These are phyloP conservation scores for Annona cherimola DNA, from an alignment of 164 flowering plant species.

Conservation along the genomic window DNA sequence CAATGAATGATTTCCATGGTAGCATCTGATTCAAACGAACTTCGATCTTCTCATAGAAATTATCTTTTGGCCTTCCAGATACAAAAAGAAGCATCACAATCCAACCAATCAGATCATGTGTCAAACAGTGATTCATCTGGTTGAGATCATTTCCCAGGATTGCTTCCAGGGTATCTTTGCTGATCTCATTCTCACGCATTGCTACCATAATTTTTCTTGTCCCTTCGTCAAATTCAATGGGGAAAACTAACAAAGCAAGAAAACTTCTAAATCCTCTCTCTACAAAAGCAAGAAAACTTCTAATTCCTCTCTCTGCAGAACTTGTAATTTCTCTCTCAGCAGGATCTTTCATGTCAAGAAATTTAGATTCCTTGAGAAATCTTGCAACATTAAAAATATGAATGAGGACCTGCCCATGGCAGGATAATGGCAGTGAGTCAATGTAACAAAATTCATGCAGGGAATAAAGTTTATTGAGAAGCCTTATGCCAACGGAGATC, in stretches of 20 bases:
- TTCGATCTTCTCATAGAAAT: slow-evolving; percentile 22
- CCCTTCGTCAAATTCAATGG: slow-evolving; percentile 30
- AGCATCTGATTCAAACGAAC: slow-evolving; percentile 12
- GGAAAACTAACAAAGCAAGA: slow-evolving; percentile 26
- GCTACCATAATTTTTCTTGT: slow-evolving; percentile 25
- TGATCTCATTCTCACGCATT: slow-evolving; percentile 34
- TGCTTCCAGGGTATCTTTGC: slow-evolving; percentile 31
- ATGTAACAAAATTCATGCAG: slow-evolving; percentile 15
- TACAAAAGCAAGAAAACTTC: slow-evolving; percentile 15
- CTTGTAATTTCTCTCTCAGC: no score
- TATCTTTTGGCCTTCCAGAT: slow-evolving; percentile 22
- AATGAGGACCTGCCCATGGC: slow-evolving; percentile 19
- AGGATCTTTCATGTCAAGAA: slow-evolving; percentile 2
- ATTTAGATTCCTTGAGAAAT: slow-evolving; percentile 23
- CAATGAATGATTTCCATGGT: slow-evolving; percentile 38
- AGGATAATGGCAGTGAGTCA: slow-evolving; percentile 19
- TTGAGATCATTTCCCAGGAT: slow-evolving; percentile 14
- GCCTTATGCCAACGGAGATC: slow-evolving; percentile 27
- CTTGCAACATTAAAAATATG: slow-evolving; percentile 29
- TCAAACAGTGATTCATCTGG: slow-evolving; percentile 14
- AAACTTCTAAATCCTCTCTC: slow-evolving; percentile 18
- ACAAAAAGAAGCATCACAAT: slow-evolving; percentile 38
- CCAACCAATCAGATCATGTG: slow-evolving; percentile 52
- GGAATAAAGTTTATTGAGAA: slow-evolving; percentile 32
- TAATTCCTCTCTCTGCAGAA: slow-evolving; percentile 5